Conservation (phyloP, 2,329 filamentous ascomycete species). For the Trichophyton schoenleinii region DNA sequence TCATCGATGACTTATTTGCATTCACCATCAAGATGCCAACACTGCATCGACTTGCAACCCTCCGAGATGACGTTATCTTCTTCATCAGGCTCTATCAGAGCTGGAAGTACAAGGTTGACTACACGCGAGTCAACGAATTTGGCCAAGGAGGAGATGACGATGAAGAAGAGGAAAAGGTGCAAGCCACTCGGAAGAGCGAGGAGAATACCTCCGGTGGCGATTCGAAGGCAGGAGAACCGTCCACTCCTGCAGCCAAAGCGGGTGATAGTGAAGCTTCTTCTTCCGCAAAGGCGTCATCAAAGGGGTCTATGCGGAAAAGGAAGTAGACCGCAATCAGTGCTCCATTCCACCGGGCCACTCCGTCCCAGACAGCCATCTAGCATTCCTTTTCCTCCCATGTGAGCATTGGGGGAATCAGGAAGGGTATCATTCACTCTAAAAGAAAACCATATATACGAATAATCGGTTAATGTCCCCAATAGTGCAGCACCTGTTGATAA, state of each 20-base stretch:
- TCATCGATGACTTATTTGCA: conserved; percentile 96
- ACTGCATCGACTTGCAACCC: conserved; percentile 78
- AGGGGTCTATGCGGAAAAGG: conserved; percentile 11
- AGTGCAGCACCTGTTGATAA: not conserved
- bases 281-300: conserved; percentile 1
- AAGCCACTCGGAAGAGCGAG: conserved; percentile 7
- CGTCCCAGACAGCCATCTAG: not conserved
- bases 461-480: not conserved
- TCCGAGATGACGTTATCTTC: conserved; percentile 94
- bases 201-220: conserved; percentile 7
- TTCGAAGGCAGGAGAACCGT: conserved; percentile 11
- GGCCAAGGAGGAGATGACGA: conserved; percentile 95
- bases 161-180: conserved; percentile 41
- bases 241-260: not conserved
- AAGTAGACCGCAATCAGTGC: conserved; percentile 7
- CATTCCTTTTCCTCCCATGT: not conserved
- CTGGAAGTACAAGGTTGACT: conserved; percentile 85
- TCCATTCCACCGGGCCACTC: not conserved
- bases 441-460: conserved; percentile 1
- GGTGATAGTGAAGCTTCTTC: conserved; percentile 4
- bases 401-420: not conserved
- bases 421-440: not conserved
- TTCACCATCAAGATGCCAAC: conserved; percentile 99
- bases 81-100: conserved; percentile 94
- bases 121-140: conserved; percentile 89